phyloP scores from a whole-genome alignment of 2,329 filamentous ascomycete species.

The Orbilia brochopaga region DNA sequence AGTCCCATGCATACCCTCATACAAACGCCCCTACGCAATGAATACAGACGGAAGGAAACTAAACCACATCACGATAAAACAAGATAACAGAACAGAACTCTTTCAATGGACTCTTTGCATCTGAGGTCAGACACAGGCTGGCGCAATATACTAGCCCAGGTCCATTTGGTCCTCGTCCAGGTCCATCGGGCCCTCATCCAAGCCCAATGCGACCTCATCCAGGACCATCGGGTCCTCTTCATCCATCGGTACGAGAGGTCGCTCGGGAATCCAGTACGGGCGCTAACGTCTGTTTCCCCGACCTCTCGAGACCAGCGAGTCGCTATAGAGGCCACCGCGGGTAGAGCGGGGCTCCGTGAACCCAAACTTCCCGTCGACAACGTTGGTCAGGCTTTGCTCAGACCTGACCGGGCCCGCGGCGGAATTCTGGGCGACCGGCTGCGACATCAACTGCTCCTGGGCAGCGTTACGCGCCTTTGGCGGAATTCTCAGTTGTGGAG shows the following conservation, averaged over 20 bases:
- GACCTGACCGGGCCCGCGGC: conserved; percentile 37
- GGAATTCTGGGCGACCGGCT: conserved; percentile 29
- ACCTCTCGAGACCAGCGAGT: conserved; percentile 24
- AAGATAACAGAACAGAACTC: conserved; percentile 7
- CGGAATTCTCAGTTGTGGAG: conserved; percentile 50
- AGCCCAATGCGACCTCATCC: no score
- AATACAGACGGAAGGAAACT: not conserved
- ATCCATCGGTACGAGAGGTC: no score
- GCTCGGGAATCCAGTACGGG: conserved; percentile 14
- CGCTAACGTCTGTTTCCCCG: conserved; percentile 27
- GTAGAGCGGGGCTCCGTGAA: conserved; percentile 52
- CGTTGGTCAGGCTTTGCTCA: conserved; percentile 46
- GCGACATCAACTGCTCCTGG: conserved; percentile 27
- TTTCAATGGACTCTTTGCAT: not conserved
- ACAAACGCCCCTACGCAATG: not conserved
- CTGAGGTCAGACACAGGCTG: no score
- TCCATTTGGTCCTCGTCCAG: no score
- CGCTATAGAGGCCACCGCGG: conserved; percentile 32
- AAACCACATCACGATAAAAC: not conserved
- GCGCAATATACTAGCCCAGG: no score
- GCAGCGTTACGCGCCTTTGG: conserved; percentile 13
- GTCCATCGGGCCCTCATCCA: no score
- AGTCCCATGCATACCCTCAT: not conserved
- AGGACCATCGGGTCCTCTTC: no score
- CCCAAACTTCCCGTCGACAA: conserved; percentile 54